These are phyloP conservation scores for Symmetrospora coprosmae DNA, from an alignment of 768 basidiomycete genomes.

Conservation along the genomic window DNA sequence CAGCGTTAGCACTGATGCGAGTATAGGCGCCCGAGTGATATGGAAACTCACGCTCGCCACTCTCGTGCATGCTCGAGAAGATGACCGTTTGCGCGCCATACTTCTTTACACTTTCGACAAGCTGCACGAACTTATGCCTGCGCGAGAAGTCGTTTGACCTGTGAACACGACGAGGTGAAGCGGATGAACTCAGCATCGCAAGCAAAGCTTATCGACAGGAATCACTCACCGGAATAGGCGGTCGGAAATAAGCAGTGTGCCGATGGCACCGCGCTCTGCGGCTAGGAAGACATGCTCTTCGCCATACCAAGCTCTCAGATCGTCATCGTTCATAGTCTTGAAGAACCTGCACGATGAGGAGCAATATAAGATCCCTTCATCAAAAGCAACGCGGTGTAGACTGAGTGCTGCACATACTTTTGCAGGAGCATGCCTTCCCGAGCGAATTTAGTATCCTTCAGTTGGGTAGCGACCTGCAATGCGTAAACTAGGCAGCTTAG, in stretches of 20 bases:
- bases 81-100: constrained; percentile 88
- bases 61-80: constrained; percentile 99
- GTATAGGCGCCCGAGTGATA: neutral
- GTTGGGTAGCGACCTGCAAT: constrained; percentile 51
- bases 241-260: constrained; percentile 86
- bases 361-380: neutral
- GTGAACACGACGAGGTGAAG: neutral
- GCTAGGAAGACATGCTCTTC: constrained; percentile 85
- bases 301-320: constrained; percentile 97
- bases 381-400: neutral
- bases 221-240: constrained; percentile 46
- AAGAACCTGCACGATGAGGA: constrained; percentile 54
- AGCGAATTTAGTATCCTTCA: constrained; percentile 94
- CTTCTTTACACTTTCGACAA: constrained; percentile 75
- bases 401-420: constrained; percentile 44
- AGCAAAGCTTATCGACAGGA: neutral
- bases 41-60: constrained; percentile 72
- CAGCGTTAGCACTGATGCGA: neutral
- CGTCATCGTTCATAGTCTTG: constrained; percentile 89
- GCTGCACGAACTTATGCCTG: constrained; percentile 66
- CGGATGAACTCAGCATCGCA: neutral
- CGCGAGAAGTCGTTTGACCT: constrained; percentile 66
- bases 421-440: constrained; percentile 81
- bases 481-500: constrained; percentile 9
- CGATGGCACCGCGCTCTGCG: constrained; percentile 81